Percentiles rank a stretch among this genome's conserved stretches.
phyloP scores from a whole-genome alignment of 352 stramenopile genomes.

The Proteromonas lacertae region DNA sequence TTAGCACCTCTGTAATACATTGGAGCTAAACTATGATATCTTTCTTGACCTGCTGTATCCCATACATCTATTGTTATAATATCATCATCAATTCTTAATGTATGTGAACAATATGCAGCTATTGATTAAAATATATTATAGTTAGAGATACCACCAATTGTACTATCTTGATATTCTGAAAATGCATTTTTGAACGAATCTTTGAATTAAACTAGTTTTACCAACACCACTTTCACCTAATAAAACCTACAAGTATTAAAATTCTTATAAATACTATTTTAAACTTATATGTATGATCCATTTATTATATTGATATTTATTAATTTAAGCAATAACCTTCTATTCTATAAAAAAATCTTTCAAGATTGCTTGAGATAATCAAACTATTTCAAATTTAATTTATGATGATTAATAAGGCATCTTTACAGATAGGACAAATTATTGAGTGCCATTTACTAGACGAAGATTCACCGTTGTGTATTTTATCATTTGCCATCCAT shows the following conservation, averaged over 20 bases:
- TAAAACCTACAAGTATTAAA: constrained; percentile 28
- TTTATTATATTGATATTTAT: constrained; percentile 59
- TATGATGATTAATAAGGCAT: constrained; percentile 13
- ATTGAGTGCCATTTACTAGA: constrained; percentile 55
- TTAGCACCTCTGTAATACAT: constrained; percentile 94
- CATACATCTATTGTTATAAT: constrained; percentile 84
- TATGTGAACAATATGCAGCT: constrained; percentile 81
- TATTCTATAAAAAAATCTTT: constrained; percentile 35
- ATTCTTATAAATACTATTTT: constrained; percentile 40
- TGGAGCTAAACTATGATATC: constrained; percentile 68
- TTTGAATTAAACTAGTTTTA: constrained; percentile 70
- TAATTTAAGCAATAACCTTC: constrained; percentile 26
- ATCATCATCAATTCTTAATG: constrained; percentile 51
- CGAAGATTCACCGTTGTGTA: constrained; percentile 73
- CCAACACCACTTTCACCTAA: constrained; percentile 57
- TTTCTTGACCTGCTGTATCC: constrained; percentile 49
- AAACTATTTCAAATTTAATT: constrained; percentile 18
- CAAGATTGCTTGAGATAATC: constrained; percentile 59
- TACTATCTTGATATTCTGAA: constrained; percentile 67
- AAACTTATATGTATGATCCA: constrained; percentile 34
- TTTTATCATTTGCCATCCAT: constrained; percentile 74
- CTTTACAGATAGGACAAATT: constrained; percentile 8
- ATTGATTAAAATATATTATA: constrained; percentile 3
- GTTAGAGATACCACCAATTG: constrained; percentile 30
- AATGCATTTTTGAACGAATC: constrained; percentile 89